These are phyloP conservation scores for Fragaria vesca DNA, from an alignment of 306 rosid genomes.

Conservation along the genomic window DNA sequence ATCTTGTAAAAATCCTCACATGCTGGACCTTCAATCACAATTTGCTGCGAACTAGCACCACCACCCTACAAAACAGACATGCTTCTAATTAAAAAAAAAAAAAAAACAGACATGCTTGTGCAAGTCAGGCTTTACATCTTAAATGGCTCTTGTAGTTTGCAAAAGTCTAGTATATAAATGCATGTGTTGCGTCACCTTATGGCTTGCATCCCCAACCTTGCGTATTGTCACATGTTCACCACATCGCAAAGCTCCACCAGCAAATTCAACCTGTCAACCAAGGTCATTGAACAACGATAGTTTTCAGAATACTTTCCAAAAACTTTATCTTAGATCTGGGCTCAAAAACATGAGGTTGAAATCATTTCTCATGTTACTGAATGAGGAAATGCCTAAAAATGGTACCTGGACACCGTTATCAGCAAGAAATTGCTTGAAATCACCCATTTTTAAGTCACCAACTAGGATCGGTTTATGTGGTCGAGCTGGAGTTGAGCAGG, in stretches of 20 bases:
- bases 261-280: conserved; percentile 69
- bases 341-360: neutral
- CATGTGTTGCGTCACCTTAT: conserved; percentile 54
- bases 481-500: conserved; percentile 57
- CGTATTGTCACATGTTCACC: conserved; percentile 89
- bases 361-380: neutral
- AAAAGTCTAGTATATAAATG: conserved; percentile 8
- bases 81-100: too few relatives aligned
- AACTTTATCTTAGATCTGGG: neutral
- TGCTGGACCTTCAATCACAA: conserved; percentile 85
- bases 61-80: conserved; percentile 56
- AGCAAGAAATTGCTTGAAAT: conserved; percentile 91
- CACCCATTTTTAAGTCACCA: conserved; percentile 89
- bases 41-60: conserved; percentile 84
- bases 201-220: conserved; percentile 86
- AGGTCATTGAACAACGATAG: neutral
- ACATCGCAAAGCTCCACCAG: conserved; percentile 84
- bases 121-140: conserved; percentile 21
- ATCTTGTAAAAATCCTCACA: conserved; percentile 90
- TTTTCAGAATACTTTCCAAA: neutral
- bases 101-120: neutral
- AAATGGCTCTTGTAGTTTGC: neutral
- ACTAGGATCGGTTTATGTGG: conserved; percentile 89
- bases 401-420: conserved; percentile 85
- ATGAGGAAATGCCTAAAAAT: conserved; percentile 14